Evolutionary conservation across 2,329 filamentous ascomycete species (phyloP).

Genomic region (Colletotrichum plurivorum): DNA sequence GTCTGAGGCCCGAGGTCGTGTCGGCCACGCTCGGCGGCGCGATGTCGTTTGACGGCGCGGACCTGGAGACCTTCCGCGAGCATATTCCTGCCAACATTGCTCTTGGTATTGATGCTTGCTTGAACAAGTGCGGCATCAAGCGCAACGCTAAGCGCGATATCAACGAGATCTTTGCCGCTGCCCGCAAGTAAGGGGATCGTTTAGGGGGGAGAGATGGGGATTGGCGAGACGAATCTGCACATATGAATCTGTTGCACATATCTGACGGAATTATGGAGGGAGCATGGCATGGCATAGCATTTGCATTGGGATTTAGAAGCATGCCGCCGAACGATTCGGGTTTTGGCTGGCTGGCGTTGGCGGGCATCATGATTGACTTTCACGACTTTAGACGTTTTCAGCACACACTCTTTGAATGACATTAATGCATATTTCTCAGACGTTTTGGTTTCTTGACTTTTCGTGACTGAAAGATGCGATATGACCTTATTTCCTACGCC

Average conservation of each 20-base stretch:
- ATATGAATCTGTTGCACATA: too few relatives aligned
- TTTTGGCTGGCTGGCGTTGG: too few relatives aligned
- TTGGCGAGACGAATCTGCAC: too few relatives aligned
- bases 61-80: slow-evolving; percentile 56
- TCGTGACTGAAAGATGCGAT: too few relatives aligned
- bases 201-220: too few relatives aligned
- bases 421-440: too few relatives aligned
- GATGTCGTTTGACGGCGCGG: slow-evolving; percentile 54
- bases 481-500: too few relatives aligned
- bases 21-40: slow-evolving; percentile 55
- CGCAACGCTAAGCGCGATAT: slow-evolving; percentile 52
- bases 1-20: slow-evolving; percentile 56
- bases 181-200: background rate
- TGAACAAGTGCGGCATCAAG: slow-evolving; percentile 61
- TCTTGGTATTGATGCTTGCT: slow-evolving; percentile 64
- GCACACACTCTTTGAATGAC: too few relatives aligned
- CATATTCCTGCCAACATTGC: slow-evolving; percentile 64
- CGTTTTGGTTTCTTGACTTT: too few relatives aligned
- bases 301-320: background rate
- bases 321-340: background rate
- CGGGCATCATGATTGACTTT: too few relatives aligned
- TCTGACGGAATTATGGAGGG: too few relatives aligned
- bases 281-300: background rate
- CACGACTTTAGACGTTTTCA: too few relatives aligned
- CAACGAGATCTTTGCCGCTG: slow-evolving; percentile 40